Conservation (phyloP, 768 basidiomycete species). For the Lenzites betulinus region DNA sequence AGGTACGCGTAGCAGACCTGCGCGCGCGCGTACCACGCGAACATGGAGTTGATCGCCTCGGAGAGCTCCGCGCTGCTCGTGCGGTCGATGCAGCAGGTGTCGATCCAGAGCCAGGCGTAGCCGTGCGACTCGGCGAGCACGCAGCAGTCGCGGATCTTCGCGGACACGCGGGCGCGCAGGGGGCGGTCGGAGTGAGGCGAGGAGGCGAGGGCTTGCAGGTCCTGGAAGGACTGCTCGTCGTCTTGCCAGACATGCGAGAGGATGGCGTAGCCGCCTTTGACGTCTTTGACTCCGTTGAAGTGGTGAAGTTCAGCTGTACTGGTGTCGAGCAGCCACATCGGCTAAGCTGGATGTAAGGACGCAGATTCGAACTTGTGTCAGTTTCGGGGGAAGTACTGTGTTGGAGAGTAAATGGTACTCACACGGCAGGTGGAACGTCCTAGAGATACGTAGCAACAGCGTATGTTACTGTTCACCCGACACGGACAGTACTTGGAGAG, state of each 20-base stretch:
- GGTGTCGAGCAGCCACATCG: constrained; percentile 15
- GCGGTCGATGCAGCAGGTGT: constrained; percentile 3
- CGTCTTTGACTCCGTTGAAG: constrained; percentile 15
- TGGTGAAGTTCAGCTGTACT: constrained; percentile 7
- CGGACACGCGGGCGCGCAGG: not conserved
- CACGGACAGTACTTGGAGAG: too few species aligned
- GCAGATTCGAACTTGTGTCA: too few species aligned
- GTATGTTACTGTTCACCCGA: too few species aligned
- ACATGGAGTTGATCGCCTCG: constrained; percentile 3
- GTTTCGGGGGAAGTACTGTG: too few species aligned
- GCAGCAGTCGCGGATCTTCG: constrained; percentile 15
- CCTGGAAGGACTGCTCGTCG: constrained; percentile 15
- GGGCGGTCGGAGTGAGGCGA: too few species aligned
- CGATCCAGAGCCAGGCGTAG: constrained; percentile 16
- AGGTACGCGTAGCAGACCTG: constrained; percentile 2
- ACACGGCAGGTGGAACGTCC: too few species aligned
- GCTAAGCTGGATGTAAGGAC: too few species aligned
- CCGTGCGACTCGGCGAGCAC: constrained; percentile 15
- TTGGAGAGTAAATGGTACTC: too few species aligned
- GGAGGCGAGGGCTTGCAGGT: not conserved
- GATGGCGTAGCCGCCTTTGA: constrained; percentile 20
- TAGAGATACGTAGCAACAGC: too few species aligned
- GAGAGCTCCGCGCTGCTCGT: constrained; percentile 1
- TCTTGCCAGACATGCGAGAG: constrained; percentile 19
- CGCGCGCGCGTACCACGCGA: not conserved